Conservation (phyloP, 2,329 filamentous ascomycete genomes). For the Fusarium zealandicum region DNA sequence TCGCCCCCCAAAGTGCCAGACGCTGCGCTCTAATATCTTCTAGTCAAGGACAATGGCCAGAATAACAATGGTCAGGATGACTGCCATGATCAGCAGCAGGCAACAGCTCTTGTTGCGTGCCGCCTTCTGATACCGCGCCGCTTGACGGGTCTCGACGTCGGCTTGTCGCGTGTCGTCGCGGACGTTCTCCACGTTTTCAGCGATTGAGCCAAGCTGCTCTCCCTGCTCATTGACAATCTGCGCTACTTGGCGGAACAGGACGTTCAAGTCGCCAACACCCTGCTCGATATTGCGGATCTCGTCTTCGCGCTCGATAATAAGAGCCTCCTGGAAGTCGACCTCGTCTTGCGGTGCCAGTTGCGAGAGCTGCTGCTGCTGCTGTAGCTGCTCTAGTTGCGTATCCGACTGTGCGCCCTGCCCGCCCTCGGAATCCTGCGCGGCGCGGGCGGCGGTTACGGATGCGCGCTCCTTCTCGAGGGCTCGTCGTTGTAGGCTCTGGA, state of each 20-base stretch:
- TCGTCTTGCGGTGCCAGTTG: constrained; percentile 90
- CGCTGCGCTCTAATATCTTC: constrained; percentile 29
- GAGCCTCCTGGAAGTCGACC: constrained; percentile 94
- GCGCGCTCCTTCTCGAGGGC: constrained; percentile 93
- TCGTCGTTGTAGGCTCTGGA: constrained; percentile 87
- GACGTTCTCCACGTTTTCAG: constrained; percentile 85
- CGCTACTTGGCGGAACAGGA: constrained; percentile 96
- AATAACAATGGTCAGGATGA: constrained; percentile 89
- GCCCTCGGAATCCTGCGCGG: constrained; percentile 72
- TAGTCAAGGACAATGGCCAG: constrained; percentile 83
- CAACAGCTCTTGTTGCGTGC: constrained; percentile 95
- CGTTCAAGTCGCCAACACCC: constrained; percentile 92
- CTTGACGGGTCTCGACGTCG: constrained; percentile 83
- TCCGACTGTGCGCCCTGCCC: constrained; percentile 42
- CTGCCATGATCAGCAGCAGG: constrained; percentile 82
- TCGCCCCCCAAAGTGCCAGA: constrained; percentile 21
- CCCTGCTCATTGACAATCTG: constrained; percentile 97
- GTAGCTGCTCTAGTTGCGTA: constrained; percentile 61
- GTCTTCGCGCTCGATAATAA: constrained; percentile 95
- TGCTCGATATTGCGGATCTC: constrained; percentile 99
- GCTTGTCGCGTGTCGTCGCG: constrained; percentile 83
- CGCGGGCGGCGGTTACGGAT: constrained; percentile 81
- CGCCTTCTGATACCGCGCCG: constrained; percentile 92
- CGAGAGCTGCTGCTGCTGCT: constrained; percentile 72
- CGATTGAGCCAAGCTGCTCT: constrained; percentile 84